phyloP scores from a whole-genome alignment of 2,329 filamentous ascomycete genomes.

The Diaporthe aspalathi region DNA sequence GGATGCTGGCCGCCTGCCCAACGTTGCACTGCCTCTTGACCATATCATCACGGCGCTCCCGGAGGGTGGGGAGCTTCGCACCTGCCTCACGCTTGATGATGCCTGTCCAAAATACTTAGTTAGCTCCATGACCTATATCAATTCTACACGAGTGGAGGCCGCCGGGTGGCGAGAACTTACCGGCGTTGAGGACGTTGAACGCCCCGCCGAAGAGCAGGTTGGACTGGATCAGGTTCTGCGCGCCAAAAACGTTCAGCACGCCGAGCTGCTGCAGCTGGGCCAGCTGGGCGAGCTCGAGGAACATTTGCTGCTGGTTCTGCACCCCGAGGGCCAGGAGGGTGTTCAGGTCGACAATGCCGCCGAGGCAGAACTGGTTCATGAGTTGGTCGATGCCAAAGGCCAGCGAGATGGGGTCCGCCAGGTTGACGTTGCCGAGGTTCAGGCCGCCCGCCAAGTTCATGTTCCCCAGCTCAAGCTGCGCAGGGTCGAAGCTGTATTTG shows the following conservation, averaged over 20 bases:
- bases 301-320: slow-evolving; percentile 46
- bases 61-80: slow-evolving; percentile 45
- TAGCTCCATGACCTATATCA: no score
- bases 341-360: slow-evolving; percentile 43
- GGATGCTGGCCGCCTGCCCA: neutral
- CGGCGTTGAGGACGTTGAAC: slow-evolving; percentile 40
- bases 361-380: slow-evolving; percentile 46
- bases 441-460: slow-evolving; percentile 40
- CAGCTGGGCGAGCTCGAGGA: slow-evolving; percentile 49
- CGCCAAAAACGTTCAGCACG: slow-evolving; percentile 44
- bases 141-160: no score
- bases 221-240: slow-evolving; percentile 46
- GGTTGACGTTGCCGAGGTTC: slow-evolving; percentile 46
- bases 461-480: slow-evolving; percentile 11
- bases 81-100: slow-evolving; percentile 47
- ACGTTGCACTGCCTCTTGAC: slow-evolving; percentile 44
- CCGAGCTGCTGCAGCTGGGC: slow-evolving; percentile 47
- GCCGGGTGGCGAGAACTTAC: no score
- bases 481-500: neutral
- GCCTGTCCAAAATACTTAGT: no score
- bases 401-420: slow-evolving; percentile 46
- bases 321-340: slow-evolving; percentile 43
- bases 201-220: slow-evolving; percentile 41
- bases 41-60: slow-evolving; percentile 42
- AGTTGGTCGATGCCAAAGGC: slow-evolving; percentile 47